Base-by-base conservation (phyloP, 768 basidiomycete species). In the Dentipellis sp. region DNA sequence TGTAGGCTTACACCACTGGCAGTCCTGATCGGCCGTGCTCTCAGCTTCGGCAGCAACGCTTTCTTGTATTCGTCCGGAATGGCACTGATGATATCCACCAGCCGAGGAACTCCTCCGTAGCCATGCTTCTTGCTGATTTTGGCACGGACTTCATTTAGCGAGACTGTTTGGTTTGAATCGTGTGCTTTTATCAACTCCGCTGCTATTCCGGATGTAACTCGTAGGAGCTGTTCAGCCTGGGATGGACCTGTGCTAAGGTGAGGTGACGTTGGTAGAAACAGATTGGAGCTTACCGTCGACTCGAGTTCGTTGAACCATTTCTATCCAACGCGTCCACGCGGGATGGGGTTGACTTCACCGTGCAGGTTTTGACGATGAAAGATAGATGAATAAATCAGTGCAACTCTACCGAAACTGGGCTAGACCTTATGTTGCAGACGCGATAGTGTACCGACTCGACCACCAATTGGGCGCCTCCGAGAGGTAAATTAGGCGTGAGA, bases 61-160 rank as follows among this genome's bases (percentile, higher is more conserved):
- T 92, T 92, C 72, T 94, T 94, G 74, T 94, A 93, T 54, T 97
- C 94, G 68, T 97, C 94, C 16, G 97, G 97, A 51, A 98, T 95
- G 38, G 97, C 97, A 60, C 92, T 91, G 71, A 99, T 93, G 65
- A 99, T 97, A 69, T 99, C 97, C 47, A 98, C 95, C 17, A 99
- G 79, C 48, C 97, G 72, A 0, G 97, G 97, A 0, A 95, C 88
- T 34, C 90, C 90, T 37, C 88, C 84, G 63, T 85, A 88, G 4
- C 81, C 84, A 67, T 84, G 85, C 69, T 94, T 94, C 75, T 97
- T 97, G 69, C 91, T 90, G 71, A 94, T 79, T 63, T 84, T 85
- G 42, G 87, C 78, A 42, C 95, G 87, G 49, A 98, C 78, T 52
- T 86, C 84, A 65, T 97, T 97, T 54, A 99, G 75, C 8, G 92